Percentiles rank a stretch among this genome's conserved stretches.
Evolutionary conservation across 805 yeast species (phyloP).

Genomic region (Zygoascus bituminiphila): DNA sequence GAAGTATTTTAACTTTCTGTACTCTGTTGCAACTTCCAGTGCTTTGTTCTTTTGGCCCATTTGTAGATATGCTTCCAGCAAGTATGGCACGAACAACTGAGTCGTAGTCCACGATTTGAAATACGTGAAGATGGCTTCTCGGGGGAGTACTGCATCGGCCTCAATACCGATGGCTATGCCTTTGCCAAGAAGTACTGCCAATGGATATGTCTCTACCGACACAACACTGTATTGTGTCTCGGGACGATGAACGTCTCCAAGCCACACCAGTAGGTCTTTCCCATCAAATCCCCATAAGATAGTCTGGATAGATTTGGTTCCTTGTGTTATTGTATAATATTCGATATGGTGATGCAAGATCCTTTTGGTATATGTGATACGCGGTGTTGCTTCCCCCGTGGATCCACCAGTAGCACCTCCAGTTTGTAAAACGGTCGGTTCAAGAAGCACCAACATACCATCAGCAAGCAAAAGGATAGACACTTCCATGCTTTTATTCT

Average conservation of each 20-base stretch:
- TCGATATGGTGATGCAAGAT: slow-evolving; percentile 31
- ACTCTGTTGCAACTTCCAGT: slow-evolving; percentile 23
- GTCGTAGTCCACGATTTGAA: slow-evolving; percentile 26
- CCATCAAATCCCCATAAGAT: slow-evolving; percentile 38
- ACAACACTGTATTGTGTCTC: slow-evolving; percentile 15
- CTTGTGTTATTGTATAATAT: slow-evolving; percentile 24
- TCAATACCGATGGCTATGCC: slow-evolving; percentile 46
- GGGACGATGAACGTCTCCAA: slow-evolving; percentile 8
- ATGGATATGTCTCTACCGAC: slow-evolving; percentile 42
- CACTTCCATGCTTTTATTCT: neutral
- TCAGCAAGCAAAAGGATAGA: slow-evolving; percentile 29
- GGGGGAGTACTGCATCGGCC: slow-evolving; percentile 32
- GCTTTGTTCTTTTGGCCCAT: slow-evolving; percentile 18
- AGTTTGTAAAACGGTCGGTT: slow-evolving; percentile 8
- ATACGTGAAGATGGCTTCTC: slow-evolving; percentile 27
- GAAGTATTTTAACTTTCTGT: slow-evolving; percentile 30
- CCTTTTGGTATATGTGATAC: slow-evolving; percentile 17
- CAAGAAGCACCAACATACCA: slow-evolving; percentile 29
- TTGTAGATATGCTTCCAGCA: slow-evolving; percentile 25
- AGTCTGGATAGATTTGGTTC: slow-evolving; percentile 14
- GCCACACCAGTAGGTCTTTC: slow-evolving; percentile 24
- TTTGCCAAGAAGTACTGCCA: slow-evolving; percentile 38
- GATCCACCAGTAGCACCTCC: neutral
- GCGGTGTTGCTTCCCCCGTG: slow-evolving; percentile 3
- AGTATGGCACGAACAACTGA: slow-evolving; percentile 27